Conservation (phyloP, 306 rosid species). For the Quercus engelmannii region DNA sequence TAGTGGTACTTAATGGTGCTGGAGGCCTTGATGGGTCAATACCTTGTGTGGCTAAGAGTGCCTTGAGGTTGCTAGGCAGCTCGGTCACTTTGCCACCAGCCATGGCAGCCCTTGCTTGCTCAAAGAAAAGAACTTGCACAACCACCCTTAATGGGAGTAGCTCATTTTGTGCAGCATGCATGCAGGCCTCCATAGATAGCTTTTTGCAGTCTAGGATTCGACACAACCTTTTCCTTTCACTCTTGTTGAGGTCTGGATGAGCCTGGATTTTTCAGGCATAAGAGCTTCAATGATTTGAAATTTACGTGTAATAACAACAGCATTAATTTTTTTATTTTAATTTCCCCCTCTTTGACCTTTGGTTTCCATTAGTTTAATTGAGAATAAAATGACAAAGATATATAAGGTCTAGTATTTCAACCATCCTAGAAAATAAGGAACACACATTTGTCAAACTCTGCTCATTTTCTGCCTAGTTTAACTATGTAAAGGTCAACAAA, state of each 20-base stretch:
- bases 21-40: slow-evolving; percentile 77
- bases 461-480: neutral
- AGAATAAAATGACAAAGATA: neutral
- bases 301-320: neutral
- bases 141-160: slow-evolving; percentile 89
- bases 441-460: neutral
- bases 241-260: slow-evolving; percentile 86
- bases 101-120: slow-evolving; percentile 83
- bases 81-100: slow-evolving; percentile 73
- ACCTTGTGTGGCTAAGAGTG: slow-evolving; percentile 69
- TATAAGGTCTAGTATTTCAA: neutral
- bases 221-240: slow-evolving; percentile 90
- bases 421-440: neutral
- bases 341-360: neutral
- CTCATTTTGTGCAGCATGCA: slow-evolving; percentile 99
- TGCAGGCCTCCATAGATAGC: slow-evolving; percentile 92
- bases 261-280: slow-evolving; percentile 50
- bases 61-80: slow-evolving; percentile 76
- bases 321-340: no score
- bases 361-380: neutral
- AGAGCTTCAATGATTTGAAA: neutral
- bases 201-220: slow-evolving; percentile 90
- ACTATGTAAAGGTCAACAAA: neutral
- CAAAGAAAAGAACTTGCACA: slow-evolving; percentile 97
- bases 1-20: slow-evolving; percentile 58